A percentile compares a stretch with the other conserved stretches of the same genome.
Evolutionary conservation across 139 green algal species (phyloP).

Genomic region (Tetradesmus lagerheimii): DNA sequence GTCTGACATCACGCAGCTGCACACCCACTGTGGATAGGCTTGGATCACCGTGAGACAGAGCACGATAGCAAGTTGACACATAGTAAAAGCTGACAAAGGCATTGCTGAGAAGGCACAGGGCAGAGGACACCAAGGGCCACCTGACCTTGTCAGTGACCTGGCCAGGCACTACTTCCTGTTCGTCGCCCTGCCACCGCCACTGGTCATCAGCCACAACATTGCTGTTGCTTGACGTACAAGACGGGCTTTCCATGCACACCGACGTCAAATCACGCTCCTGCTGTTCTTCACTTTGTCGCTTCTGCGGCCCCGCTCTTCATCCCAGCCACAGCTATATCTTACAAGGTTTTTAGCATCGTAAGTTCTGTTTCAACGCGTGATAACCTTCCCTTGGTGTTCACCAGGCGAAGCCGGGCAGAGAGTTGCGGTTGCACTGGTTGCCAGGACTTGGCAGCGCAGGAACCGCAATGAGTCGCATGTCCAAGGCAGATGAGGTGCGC

Average conservation of each 20-base stretch:
- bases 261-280: too few species aligned
- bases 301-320: background rate
- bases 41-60: too few species aligned
- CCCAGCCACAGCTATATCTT: background rate
- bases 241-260: too few species aligned
- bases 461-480: conserved; percentile 20
- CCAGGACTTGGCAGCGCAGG: background rate
- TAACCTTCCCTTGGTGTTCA: background rate
- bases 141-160: background rate
- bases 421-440: background rate
- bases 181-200: too few species aligned
- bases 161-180: background rate
- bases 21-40: too few species aligned
- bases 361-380: background rate
- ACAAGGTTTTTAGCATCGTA: background rate
- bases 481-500: conserved; percentile 33
- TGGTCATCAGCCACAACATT: too few species aligned
- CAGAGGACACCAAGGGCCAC: background rate
- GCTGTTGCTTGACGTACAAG: too few species aligned
- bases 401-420: background rate
- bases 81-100: too few species aligned
- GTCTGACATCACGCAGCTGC: too few species aligned
- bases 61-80: too few species aligned
- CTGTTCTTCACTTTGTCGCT: background rate
- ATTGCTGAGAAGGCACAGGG: too few species aligned